Evolutionary conservation across 352 stramenopile genomes (phyloP).

Genomic region (Vaucheria bursata): DNA sequence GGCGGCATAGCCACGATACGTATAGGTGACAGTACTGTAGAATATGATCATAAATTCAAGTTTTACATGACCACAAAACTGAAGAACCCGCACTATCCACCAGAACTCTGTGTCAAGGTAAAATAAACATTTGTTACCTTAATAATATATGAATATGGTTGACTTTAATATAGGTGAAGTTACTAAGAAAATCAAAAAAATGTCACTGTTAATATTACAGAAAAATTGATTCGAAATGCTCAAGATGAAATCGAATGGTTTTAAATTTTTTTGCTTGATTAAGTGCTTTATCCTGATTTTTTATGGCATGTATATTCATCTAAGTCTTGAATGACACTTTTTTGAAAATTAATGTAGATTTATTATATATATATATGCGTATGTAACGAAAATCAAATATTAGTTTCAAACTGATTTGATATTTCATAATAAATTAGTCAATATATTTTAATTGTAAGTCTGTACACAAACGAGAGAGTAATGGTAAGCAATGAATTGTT

Average conservation of each 20-base stretch:
- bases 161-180: background rate
- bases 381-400: background rate
- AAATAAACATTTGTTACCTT: background rate
- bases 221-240: too few species aligned
- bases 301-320: background rate
- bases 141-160: background rate
- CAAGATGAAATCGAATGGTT: background rate
- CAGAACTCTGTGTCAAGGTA: conserved; percentile 60
- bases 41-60: conserved; percentile 75
- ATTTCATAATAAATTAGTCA: background rate
- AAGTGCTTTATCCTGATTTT: background rate
- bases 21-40: conserved; percentile 75
- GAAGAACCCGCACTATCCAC: conserved; percentile 78
- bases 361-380: background rate
- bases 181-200: background rate
- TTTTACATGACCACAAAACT: conserved; percentile 85
- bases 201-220: too few species aligned
- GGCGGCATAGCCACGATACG: conserved; percentile 80
- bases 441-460: too few species aligned
- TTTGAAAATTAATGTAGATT: background rate
- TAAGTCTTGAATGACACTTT: background rate
- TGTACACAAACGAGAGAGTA: too few species aligned
- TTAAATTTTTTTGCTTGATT: background rate
- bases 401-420: background rate
- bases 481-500: background rate